A percentile compares a stretch with the other conserved stretches of the same genome.
Evolutionary conservation across 148 eudicot species (phyloP).

Genomic region (Fagopyrum esculentum): DNA sequence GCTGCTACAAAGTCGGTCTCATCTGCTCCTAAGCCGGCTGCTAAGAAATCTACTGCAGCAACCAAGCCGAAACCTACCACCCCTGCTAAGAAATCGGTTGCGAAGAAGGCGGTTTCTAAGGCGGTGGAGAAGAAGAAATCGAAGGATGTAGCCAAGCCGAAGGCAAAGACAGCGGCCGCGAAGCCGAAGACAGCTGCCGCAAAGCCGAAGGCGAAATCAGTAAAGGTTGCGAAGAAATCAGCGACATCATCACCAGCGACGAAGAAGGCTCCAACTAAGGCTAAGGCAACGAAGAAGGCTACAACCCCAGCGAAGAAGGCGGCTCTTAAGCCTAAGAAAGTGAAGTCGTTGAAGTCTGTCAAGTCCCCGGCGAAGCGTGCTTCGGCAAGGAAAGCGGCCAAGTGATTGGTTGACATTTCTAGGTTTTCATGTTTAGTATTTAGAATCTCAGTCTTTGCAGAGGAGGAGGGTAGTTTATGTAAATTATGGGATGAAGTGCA

Average conservation of each 20-base stretch:
- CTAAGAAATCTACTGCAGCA: neutral
- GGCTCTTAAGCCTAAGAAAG: neutral
- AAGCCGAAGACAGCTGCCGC: constrained; percentile 6
- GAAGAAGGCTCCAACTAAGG: neutral
- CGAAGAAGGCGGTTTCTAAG: constrained; percentile 5
- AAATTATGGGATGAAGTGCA: neutral
- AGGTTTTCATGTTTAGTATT: neutral
- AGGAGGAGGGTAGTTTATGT: neutral
- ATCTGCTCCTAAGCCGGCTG: neutral
- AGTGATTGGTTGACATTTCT: neutral
- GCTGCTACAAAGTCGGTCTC: neutral
- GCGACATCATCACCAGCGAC: neutral
- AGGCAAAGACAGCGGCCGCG: neutral
- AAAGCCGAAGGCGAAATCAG: constrained; percentile 1
- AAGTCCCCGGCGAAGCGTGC: constrained; percentile 1
- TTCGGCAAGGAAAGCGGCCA: neutral
- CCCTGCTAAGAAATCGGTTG: neutral
- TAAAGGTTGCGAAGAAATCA: neutral
- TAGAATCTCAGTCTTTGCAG: neutral
- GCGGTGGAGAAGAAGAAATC: neutral
- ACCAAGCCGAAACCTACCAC: constrained; percentile 1
- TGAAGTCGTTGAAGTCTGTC: neutral
- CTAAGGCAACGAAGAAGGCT: neutral
- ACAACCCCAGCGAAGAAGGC: constrained; percentile 3
- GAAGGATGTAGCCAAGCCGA: neutral